A percentile compares a stretch with the other conserved stretches of the same genome.
Evolutionary conservation across 2,329 filamentous ascomycete genomes (phyloP).

Genomic region (Rutstroemia sydowiana): DNA sequence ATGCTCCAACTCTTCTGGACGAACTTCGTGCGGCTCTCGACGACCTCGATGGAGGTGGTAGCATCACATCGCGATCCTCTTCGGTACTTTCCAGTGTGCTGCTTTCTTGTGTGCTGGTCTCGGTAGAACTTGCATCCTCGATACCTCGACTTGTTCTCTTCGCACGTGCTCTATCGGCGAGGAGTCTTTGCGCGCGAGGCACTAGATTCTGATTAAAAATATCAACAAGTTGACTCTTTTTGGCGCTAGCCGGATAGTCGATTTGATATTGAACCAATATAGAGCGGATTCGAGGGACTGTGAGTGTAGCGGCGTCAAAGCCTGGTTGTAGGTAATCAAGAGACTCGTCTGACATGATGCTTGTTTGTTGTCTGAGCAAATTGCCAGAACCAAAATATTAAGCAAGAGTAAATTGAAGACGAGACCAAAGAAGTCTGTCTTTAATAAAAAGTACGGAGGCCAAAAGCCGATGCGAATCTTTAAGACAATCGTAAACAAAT

Average conservation of each 20-base stretch:
- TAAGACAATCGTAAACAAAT: too few species aligned
- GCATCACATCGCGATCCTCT: constrained; percentile 50
- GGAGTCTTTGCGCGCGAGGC: constrained; percentile 69
- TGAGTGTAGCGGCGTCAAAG: constrained; percentile 79
- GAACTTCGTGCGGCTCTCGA: constrained; percentile 45
- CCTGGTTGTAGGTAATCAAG: constrained; percentile 74
- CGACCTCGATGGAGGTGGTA: constrained; percentile 43
- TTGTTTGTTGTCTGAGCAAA: neutral
- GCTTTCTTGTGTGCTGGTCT: constrained; percentile 2
- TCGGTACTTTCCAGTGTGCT: neutral
- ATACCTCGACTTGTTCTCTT: constrained; percentile 87
- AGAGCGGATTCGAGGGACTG: constrained; percentile 79
- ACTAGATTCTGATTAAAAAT: constrained; percentile 75
- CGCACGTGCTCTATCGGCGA: constrained; percentile 67
- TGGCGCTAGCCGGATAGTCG: constrained; percentile 78
- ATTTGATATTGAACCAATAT: constrained; percentile 88
- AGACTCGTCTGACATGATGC: constrained; percentile 11
- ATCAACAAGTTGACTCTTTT: constrained; percentile 81
- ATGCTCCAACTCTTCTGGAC: constrained; percentile 39
- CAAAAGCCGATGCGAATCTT: too few species aligned
- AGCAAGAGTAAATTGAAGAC: neutral
- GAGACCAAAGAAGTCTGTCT: too few species aligned
- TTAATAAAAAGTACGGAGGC: too few species aligned
- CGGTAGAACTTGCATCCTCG: constrained; percentile 47
- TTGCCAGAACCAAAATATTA: neutral